phyloP scores from a whole-genome alignment of 2,329 filamentous ascomycete genomes.

The Camillea tinctor region DNA sequence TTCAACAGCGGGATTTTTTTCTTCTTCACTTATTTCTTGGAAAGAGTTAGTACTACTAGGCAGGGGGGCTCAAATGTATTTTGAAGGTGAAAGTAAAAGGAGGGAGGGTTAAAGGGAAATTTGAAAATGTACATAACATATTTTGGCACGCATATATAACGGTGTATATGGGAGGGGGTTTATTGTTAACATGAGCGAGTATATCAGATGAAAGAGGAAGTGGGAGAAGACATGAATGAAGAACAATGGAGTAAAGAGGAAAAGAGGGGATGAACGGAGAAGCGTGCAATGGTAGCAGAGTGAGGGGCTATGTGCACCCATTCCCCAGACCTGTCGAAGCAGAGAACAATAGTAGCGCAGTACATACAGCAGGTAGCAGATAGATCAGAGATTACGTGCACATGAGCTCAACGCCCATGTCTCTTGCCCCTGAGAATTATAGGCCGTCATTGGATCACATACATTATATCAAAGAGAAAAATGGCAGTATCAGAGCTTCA shows the following conservation, averaged over 20 bases:
- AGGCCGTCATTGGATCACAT: neutral
- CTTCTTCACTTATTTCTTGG: no score
- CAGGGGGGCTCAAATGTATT: neutral
- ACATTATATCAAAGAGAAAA: neutral
- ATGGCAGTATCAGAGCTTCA: neutral
- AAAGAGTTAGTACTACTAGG: no score
- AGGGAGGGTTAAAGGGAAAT: neutral
- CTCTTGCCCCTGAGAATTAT: neutral
- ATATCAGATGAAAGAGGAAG: neutral
- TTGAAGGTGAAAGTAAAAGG: neutral
- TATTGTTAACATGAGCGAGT: neutral
- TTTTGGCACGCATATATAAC: neutral
- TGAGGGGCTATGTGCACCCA: neutral
- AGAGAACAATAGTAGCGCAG: neutral
- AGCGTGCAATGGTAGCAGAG: neutral
- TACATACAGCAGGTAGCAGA: neutral
- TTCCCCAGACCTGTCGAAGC: neutral
- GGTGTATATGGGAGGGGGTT: neutral
- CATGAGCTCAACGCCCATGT: neutral
- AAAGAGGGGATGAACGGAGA: neutral
- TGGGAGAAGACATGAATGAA: neutral
- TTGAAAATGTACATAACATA: neutral
- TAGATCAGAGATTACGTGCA: neutral
- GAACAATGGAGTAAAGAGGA: neutral
- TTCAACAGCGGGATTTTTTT: neutral